phyloP scores from a whole-genome alignment of 2,329 filamentous ascomycete species.

The Alternaria rosae region DNA sequence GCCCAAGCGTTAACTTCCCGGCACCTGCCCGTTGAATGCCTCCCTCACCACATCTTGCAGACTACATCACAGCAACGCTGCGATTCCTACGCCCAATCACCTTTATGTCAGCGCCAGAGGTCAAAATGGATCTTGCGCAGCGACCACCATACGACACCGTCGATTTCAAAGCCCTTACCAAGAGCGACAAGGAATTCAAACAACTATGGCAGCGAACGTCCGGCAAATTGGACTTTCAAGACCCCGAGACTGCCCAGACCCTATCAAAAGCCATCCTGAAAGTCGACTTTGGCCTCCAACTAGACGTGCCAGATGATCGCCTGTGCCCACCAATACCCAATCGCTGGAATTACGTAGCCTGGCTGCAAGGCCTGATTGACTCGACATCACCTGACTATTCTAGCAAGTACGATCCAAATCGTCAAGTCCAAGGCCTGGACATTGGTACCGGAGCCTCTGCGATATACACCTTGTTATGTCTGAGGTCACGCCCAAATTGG shows the following conservation, averaged over 20 bases:
- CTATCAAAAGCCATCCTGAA: slow-evolving; percentile 81
- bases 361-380: slow-evolving; percentile 84
- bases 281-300: slow-evolving; percentile 73
- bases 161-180: slow-evolving; percentile 68
- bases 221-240: slow-evolving; percentile 77
- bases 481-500: slow-evolving; percentile 73
- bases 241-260: slow-evolving; percentile 75
- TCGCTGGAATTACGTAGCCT: slow-evolving; percentile 88
- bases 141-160: slow-evolving; percentile 61
- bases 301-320: slow-evolving; percentile 77
- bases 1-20: slow-evolving; percentile 19
- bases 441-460: slow-evolving; percentile 90
- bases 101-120: not conserved
- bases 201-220: slow-evolving; percentile 56
- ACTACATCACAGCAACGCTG: not conserved
- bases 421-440: slow-evolving; percentile 75
- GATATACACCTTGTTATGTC: slow-evolving; percentile 88
- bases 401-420: slow-evolving; percentile 57
- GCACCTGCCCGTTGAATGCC: not conserved
- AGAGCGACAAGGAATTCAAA: slow-evolving; percentile 66
- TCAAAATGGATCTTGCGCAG: slow-evolving; percentile 35
- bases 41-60: not conserved
- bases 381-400: slow-evolving; percentile 62
- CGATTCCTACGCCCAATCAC: not conserved
- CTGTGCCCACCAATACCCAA: slow-evolving; percentile 81